Base-by-base conservation (phyloP, 148 eudicot genomes). In the Rhododendron henanense region DNA sequence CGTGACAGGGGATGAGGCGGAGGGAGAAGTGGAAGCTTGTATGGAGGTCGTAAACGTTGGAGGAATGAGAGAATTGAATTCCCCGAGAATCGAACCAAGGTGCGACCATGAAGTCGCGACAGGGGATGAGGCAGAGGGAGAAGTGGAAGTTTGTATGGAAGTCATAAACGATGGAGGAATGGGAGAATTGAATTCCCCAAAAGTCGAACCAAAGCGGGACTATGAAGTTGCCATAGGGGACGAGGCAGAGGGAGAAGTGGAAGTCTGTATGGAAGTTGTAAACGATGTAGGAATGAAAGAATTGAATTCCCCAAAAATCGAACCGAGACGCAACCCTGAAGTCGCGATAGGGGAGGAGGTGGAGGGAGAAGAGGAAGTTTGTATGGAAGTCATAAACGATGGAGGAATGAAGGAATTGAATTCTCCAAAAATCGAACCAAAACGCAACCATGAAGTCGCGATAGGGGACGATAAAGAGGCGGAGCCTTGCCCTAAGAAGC, bases 21-120 rank as follows among this genome's bases (percentile, higher is more conserved):
- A 10, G 96, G 95, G 89, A 59, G 94, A 93, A 89, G 89, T 84
- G 84, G 95, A 91, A 82, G 90, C 76, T 47, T 90, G 88, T 86
- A 87, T 87, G 87, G 86, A 53, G 53, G 91, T 83, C 71, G 63
- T 84, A 69, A 83, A 88, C 14, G 67, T 84, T 28, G 90, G 83
- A 31, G 86, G 78, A 37, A 79, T 91, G 71, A 91, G 90, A 74
- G 86, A 77, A 84, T 89, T 79, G 63, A 86, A 71, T 6, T 35
- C 39, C 78, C 11, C 81, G 3, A 86, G 71, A 33, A 55, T 69
- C 83, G 94, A 92, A 41, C 85, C 89, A 47, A 92, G 92, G 89
- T 89, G 95, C 21, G 92, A 89, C 67, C 78, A 89, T 63, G 88
- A 85, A 41, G 90, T 61, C n/a, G 25, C 87, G 75, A 65, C 91